Conservation (phyloP, 1,284 basidiomycete genomes). For the Inonotus hispidus region DNA sequence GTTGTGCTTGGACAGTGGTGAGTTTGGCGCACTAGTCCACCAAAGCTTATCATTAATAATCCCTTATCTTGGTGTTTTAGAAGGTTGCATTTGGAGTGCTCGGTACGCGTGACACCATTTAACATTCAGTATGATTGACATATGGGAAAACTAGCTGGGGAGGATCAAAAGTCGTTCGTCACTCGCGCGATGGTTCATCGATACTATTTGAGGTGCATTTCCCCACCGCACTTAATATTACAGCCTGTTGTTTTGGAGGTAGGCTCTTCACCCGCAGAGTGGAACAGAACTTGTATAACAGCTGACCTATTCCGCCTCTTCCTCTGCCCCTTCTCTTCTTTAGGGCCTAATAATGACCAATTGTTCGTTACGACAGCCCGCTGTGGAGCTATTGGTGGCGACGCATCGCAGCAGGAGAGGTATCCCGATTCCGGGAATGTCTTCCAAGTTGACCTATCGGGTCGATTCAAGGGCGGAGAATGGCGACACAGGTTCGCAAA, state of each 20-base stretch:
- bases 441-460: constrained; percentile 55
- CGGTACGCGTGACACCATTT: constrained; percentile 35
- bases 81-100: constrained; percentile 65
- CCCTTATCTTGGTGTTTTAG: neutral
- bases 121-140: neutral
- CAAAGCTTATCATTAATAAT: neutral
- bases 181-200: constrained; percentile 39
- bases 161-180: constrained; percentile 53
- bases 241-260: constrained; percentile 68
- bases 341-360: constrained; percentile 57
- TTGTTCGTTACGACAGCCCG: constrained; percentile 64
- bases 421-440: constrained; percentile 63
- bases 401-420: constrained; percentile 40
- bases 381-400: constrained; percentile 50
- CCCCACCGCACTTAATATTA: constrained; percentile 55
- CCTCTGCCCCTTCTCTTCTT: constrained; percentile 3
- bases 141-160: constrained; percentile 45
- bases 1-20: constrained; percentile 48
- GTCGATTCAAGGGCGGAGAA: constrained; percentile 40
- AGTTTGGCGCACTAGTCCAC: neutral
- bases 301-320: neutral
- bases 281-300: neutral
- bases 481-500: constrained; percentile 36
- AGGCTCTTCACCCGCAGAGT: constrained; percentile 9
- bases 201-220: constrained; percentile 53